Evolutionary conservation across 352 stramenopile genomes (phyloP), one percentile per base, ranked within the genome.

Genomic region (Pythium volutum): DNA sequence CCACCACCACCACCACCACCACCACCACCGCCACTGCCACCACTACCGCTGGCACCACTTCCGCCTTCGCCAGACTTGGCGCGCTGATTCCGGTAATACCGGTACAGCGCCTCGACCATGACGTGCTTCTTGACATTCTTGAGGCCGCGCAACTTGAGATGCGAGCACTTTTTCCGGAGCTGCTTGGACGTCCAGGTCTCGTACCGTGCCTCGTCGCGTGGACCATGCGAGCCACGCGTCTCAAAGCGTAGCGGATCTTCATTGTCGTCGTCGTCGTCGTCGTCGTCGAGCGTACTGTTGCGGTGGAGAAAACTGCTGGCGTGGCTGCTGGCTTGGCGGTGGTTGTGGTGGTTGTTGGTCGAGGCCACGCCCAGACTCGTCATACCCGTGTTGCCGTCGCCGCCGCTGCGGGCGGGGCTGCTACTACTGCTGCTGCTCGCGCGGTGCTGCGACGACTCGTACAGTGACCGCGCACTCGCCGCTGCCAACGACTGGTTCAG

Each of bases 121-220:
- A 91, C 82, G 62, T 91, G 82, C 69, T 91, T 91, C 69, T 91
- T 91, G 22, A 91, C 82, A 59, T 91, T 91, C 72, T 91, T 91
- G 27, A 91, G 70, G 0, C 82, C 82, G 31, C 82, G 82, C 27
- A 91, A 75, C 57, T 91, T 91, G 16, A 91, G 69, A 23, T 89
- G 79, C 39, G 82, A 91, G 38, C 82, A 91, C 50, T 91, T 91
- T 58, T 89, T 91, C 10, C 82, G 79, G 25, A 91, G 67, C 55
- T 91, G 82, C 67, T 91, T 91, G 18, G 79, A 89, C 3, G 82
- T 91, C 82, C 82, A 91, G 20, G 82, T 91, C 67, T 91, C 82
- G 55, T 91, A 91, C 12, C 79, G 66, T 15, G 71, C 74, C 62
- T 77, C 83, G 51, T 89, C 76, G 0, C 77, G 74, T 10, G 78